Evolutionary conservation across 1,139 yeast genomes (phyloP).

Genomic region (Candida labiduridarum): DNA sequence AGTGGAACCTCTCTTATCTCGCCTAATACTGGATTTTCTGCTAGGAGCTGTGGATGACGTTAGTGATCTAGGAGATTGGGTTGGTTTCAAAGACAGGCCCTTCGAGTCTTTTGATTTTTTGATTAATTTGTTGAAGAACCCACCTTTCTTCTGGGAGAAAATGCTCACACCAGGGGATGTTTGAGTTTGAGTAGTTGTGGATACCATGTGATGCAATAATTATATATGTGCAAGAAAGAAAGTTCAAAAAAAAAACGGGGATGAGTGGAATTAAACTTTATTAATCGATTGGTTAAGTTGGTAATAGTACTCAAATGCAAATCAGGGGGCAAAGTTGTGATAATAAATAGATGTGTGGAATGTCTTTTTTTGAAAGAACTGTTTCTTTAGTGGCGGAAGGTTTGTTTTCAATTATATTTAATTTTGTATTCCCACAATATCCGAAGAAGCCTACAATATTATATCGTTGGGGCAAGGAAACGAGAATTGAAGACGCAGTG

Average conservation of each 20-base stretch:
- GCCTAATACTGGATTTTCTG: slow-evolving; percentile 5
- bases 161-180: neutral
- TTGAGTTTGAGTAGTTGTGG: neutral
- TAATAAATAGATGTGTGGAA: neutral
- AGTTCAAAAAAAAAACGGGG: neutral
- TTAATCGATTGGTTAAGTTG: neutral
- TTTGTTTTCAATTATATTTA: neutral
- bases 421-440: neutral
- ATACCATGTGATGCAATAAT: neutral
- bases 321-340: neutral
- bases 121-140: slow-evolving; percentile 17
- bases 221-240: neutral
- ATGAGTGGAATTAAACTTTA: neutral
- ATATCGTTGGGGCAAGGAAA: neutral
- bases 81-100: neutral
- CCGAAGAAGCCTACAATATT: neutral
- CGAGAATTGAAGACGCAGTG: no score
- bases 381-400: no score
- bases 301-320: neutral
- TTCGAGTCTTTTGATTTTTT: slow-evolving; percentile 9
- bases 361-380: neutral
- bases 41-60: slow-evolving; percentile 1
- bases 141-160: slow-evolving; percentile 11
- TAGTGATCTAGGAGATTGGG: neutral
- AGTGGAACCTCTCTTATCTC: slow-evolving; percentile 4